Conservation (phyloP, 169 alveolate species). For the Plasmodium vinckei region DNA sequence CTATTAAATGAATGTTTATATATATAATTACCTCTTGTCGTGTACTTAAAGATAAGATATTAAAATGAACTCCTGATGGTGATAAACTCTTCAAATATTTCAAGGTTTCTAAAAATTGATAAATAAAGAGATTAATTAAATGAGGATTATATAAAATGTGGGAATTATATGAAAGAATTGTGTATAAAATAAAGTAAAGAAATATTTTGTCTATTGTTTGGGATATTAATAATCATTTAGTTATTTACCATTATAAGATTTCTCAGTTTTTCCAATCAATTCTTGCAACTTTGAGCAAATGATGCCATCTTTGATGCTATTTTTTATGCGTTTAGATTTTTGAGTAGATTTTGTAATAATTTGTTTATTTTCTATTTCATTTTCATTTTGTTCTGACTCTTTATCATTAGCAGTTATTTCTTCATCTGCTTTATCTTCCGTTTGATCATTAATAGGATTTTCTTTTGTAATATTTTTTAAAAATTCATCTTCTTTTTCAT, state of each 20-base stretch:
- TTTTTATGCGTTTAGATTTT: conserved; percentile 25
- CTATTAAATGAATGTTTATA: not conserved
- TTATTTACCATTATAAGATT: conserved; percentile 45
- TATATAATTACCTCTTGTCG: conserved; percentile 53
- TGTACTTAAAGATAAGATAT: conserved; percentile 53
- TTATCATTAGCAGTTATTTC: not conserved
- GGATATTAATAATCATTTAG: not conserved
- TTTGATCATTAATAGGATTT: not conserved
- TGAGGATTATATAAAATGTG: no score
- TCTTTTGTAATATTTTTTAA: conserved; percentile 39
- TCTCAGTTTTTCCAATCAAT: conserved; percentile 37
- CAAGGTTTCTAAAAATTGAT: conserved; percentile 25
- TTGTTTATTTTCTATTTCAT: not conserved
- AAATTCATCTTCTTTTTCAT: conserved; percentile 31
- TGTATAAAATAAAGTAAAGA: no score
- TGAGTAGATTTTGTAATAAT: not conserved
- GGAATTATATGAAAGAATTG: no score
- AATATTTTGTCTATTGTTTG: no score
- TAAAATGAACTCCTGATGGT: conserved; percentile 72
- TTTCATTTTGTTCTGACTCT: not conserved
- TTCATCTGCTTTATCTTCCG: conserved; percentile 1
- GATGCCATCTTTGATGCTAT: conserved; percentile 1
- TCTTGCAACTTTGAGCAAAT: conserved; percentile 61
- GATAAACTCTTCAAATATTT: conserved; percentile 55
- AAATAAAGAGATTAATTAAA: not conserved